A percentile compares a stretch with the other conserved stretches of the same genome.
These are phyloP conservation scores for Cyberlindnera euphorbiae DNA, from an alignment of 805 yeast genomes.

Conservation along the genomic window DNA sequence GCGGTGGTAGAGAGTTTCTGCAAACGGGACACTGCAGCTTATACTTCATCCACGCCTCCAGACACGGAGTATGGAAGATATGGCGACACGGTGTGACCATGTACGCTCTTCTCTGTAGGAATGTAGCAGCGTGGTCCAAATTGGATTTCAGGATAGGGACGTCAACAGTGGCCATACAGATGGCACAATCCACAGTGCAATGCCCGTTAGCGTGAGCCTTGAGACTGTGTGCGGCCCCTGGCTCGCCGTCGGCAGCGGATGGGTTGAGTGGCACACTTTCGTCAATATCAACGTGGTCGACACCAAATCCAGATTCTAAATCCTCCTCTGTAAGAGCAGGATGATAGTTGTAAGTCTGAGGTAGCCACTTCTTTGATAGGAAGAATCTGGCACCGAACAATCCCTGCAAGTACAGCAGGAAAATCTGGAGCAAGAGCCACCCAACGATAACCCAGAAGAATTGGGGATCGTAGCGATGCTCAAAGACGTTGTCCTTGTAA, in stretches of 20 bases:
- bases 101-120: constrained; percentile 37
- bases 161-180: constrained; percentile 81
- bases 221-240: constrained; percentile 23
- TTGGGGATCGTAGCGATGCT: constrained; percentile 58
- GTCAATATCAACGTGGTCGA: constrained; percentile 33
- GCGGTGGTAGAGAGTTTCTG: constrained; percentile 78
- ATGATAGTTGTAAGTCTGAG: constrained; percentile 84
- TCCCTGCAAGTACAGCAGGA: constrained; percentile 56
- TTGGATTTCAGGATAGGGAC: constrained; percentile 40
- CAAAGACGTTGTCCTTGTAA: constrained; percentile 52
- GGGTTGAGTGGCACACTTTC: constrained; percentile 20
- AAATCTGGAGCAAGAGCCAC: constrained; percentile 62
- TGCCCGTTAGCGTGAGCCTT: constrained; percentile 32
- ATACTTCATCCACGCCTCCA: constrained; percentile 91
- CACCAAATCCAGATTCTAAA: constrained; percentile 56
- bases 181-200: constrained; percentile 72
- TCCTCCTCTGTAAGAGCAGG: constrained; percentile 56
- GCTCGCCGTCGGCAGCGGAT: background rate
- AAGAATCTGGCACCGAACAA: constrained; percentile 78
- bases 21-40: constrained; percentile 94
- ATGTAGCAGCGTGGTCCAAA: constrained; percentile 20
- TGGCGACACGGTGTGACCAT: constrained; percentile 93
- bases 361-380: constrained; percentile 66
- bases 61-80: constrained; percentile 83
- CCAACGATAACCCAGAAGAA: constrained; percentile 41